Base-by-base conservation (phyloP, 2,329 filamentous ascomycete genomes). In the Zalaria obscura region DNA sequence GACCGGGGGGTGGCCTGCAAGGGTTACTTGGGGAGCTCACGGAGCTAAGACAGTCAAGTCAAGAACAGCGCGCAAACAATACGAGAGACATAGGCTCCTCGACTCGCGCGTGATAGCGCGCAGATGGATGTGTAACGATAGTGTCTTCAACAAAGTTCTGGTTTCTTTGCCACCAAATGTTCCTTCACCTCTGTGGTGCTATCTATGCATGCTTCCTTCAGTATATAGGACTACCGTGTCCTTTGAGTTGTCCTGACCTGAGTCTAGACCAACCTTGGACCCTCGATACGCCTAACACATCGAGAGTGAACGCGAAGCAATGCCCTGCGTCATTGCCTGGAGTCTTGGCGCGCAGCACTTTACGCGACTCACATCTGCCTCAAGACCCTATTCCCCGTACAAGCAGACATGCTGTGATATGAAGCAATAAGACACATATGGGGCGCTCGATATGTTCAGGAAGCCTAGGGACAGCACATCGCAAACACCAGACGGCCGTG, bases 391-490 rank as follows among this genome's bases (percentile, higher is more conserved):
- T 18, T 18, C 18, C 18, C 18, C 18, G 18, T 18, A 18, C 18
- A 18, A 18, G 18, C 18, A 18, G 18, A 18, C 36, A 5, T 34
- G 31, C 32, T 41, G 28, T 34, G 35, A 29, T 32, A 35, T 27
- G 31, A n/a, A 25, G 27, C 8, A 38, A 32, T n/a, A 11, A n/a
- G 26, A 8, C 11, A 38, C 35, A 18, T 18, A 32, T 32, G 29
- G 29, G 29, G 29, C 29, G 29, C 4, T 5, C 26, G 36, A 45
- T 37, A 75, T 75, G 70, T 75, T 76, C 47, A 65, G 70, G 42
- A 75, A 72, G 38, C 69, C 70, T 37, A 62, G 71, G 56, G 65
- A 72, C 44, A 67, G 67, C 45, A 52, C 51, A 28, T 44, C 52
- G 34, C 52, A 57, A 27, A 47, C 58, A n/a, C 52, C 56, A 26